Conservation (phyloP, 2,329 filamentous ascomycete genomes). For the Aspergillus glaucus region DNA sequence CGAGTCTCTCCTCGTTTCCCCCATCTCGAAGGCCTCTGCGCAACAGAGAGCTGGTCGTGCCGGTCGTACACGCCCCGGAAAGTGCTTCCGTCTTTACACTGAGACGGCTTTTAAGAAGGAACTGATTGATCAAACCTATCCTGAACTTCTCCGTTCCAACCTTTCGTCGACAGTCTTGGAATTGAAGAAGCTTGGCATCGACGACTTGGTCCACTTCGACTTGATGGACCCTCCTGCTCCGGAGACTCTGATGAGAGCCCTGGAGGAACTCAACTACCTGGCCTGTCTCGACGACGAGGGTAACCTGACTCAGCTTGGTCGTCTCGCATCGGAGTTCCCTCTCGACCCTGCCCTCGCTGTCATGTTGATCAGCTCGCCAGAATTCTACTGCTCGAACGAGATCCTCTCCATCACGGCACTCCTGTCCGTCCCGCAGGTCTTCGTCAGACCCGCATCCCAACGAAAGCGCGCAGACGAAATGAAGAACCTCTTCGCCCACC, state of each 20-base stretch:
- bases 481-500: conserved; percentile 89
- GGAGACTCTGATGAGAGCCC: conserved; percentile 94
- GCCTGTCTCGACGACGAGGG: conserved; percentile 95
- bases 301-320: conserved; percentile 78
- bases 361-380: conserved; percentile 94
- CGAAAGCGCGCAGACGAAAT: conserved; percentile 94
- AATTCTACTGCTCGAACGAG: conserved; percentile 98
- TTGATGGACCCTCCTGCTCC: conserved; percentile 97
- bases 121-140: conserved; percentile 93
- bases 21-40: conserved; percentile 95
- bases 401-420: conserved; percentile 91
- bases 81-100: conserved; percentile 96
- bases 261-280: conserved; percentile 96
- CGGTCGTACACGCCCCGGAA: conserved; percentile 95
- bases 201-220: conserved; percentile 96
- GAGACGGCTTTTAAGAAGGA: conserved; percentile 96
- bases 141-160: conserved; percentile 91
- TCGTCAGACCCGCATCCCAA: conserved; percentile 76
- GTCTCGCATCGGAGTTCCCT: conserved; percentile 88
- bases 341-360: conserved; percentile 90
- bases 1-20: conserved; percentile 93
- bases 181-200: conserved; percentile 91
- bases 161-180: conserved; percentile 91
- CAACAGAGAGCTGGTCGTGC: conserved; percentile 98
- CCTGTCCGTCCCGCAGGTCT: conserved; percentile 89